Evolutionary conservation across 2,329 filamentous ascomycete genomes (phyloP).

Genomic region (Fusarium sp.): DNA sequence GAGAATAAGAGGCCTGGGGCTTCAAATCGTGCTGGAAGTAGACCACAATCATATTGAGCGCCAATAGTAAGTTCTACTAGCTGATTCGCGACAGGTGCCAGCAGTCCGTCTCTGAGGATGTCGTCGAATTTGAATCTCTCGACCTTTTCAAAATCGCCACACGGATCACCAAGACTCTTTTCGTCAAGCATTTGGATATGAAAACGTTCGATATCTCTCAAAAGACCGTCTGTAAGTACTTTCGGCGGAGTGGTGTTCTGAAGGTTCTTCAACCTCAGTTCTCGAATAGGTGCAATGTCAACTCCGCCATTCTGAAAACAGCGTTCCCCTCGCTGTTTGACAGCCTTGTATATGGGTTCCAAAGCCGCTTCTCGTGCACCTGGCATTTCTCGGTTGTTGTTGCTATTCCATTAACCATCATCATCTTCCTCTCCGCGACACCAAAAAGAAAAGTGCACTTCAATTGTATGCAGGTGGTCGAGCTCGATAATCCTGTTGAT

Average conservation of each 20-base stretch:
- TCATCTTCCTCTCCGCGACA: background rate
- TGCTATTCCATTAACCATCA: rapidly evolving
- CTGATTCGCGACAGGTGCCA: background rate
- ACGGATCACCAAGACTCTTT: background rate
- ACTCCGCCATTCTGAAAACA: background rate
- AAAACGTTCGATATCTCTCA: background rate
- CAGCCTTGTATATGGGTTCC: background rate
- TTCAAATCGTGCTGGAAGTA: background rate
- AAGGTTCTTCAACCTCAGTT: rapidly evolving
- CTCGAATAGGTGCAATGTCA: background rate
- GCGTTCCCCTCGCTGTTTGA: background rate
- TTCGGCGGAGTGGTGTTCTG: background rate
- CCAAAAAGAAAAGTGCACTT: background rate
- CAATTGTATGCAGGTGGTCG: background rate
- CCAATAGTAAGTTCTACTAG: background rate
- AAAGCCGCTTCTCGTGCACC: background rate
- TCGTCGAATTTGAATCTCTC: background rate
- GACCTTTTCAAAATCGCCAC: background rate
- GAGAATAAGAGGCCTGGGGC: background rate
- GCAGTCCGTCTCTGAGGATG: background rate
- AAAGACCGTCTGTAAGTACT: background rate
- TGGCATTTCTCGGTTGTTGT: background rate
- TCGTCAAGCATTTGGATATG: background rate
- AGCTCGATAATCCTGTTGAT: background rate
- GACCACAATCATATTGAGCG: background rate